Conservation (phyloP, 2,329 filamentous ascomycete genomes). For the Paecilomyces sp. region DNA sequence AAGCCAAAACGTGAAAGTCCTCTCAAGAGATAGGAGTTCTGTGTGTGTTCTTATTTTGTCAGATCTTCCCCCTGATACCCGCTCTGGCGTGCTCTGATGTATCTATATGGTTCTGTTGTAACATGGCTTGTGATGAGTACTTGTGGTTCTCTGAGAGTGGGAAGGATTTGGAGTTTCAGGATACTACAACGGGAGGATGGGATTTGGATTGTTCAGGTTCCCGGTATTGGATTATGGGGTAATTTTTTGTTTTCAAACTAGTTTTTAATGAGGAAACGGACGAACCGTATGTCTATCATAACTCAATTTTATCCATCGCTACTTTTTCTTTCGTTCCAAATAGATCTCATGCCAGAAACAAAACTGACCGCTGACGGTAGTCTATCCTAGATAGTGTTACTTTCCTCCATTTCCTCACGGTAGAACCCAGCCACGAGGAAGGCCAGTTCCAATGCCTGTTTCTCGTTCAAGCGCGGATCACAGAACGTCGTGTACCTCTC, state of each 20-base stretch:
- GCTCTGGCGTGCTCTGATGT: not conserved
- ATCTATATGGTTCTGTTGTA: not conserved
- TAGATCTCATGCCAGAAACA: not conserved
- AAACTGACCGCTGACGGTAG: not conserved
- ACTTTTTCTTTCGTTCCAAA: not conserved
- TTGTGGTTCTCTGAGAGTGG: not conserved
- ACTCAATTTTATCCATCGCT: not conserved
- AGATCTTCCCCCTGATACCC: not conserved
- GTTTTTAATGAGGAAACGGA: not conserved
- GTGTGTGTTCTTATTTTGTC: not conserved
- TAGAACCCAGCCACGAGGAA: conserved; percentile 88
- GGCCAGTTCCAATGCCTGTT: conserved; percentile 90
- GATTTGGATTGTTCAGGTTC: not conserved
- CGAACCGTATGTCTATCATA: not conserved
- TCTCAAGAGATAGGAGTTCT: conserved; percentile 42
- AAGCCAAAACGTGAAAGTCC: conserved; percentile 70
- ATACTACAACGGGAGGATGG: not conserved
- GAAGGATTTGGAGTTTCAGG: not conserved
- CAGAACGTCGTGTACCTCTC: conserved; percentile 95
- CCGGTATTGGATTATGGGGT: not conserved
- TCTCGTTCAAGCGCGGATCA: conserved; percentile 91
- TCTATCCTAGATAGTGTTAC: not conserved
- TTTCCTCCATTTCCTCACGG: conserved; percentile 37
- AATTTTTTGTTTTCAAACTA: not conserved
- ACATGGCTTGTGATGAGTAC: not conserved